These are phyloP conservation scores for Jatropha podagrica DNA, from an alignment of 441 rosid genomes.

Conservation along the genomic window DNA sequence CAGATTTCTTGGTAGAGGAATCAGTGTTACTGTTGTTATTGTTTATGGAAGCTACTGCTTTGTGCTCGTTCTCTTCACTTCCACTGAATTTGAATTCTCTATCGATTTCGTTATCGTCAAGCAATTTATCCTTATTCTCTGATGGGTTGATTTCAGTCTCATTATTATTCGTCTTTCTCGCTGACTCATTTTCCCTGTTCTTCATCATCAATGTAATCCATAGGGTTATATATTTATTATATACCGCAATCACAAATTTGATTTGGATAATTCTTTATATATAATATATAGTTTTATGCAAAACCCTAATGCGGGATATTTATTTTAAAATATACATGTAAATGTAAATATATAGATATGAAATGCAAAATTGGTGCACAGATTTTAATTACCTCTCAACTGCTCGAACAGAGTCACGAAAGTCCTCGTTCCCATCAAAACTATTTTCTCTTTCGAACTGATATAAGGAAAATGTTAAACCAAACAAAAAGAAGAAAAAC, in stretches of 20 bases:
- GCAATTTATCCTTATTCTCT: background rate
- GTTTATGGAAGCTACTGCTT: no score
- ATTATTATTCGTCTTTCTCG: constrained; percentile 17
- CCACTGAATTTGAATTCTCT: constrained; percentile 12
- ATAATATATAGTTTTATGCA: background rate
- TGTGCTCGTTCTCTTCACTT: background rate
- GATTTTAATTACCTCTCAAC: constrained; percentile 39
- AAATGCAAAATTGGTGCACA: constrained; percentile 17
- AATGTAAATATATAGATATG: background rate
- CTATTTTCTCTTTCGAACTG: constrained; percentile 49
- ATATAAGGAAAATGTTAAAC: constrained; percentile 13
- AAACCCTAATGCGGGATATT: no score
- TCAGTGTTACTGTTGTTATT: no score
- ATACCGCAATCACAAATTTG: constrained; percentile 20
- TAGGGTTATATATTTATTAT: constrained; percentile 35
- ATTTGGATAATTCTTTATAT: constrained; percentile 16
- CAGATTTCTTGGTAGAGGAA: background rate
- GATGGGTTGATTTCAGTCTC: background rate
- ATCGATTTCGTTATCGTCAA: constrained; percentile 22
- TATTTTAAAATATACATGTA: no score
- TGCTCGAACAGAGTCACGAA: constrained; percentile 41
- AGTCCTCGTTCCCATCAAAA: constrained; percentile 48
- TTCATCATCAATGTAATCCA: constrained; percentile 33
- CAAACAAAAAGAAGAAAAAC: background rate
- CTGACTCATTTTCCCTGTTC: background rate